Conservation (phyloP, 1,139 yeast genomes). For the Candida tunisiensis region DNA sequence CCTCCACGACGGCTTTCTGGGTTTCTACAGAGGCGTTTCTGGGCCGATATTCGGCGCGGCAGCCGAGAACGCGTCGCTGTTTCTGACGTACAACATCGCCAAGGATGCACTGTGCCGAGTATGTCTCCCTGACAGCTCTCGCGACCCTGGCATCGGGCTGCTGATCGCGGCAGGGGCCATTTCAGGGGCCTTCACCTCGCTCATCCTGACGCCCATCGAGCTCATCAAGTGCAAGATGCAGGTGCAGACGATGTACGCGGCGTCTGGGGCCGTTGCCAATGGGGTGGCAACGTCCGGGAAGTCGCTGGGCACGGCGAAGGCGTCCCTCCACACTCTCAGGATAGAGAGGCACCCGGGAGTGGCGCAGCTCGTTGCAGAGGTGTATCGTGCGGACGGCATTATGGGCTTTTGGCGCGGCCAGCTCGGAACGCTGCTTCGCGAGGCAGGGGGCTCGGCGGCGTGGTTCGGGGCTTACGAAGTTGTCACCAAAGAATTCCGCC, state of each 20-base stretch:
- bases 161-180: no score
- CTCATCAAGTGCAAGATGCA: conserved; percentile 78
- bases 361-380: conserved; percentile 25
- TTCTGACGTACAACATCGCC: conserved; percentile 40
- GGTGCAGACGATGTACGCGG: conserved; percentile 38
- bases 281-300: no score
- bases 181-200: conserved; percentile 73
- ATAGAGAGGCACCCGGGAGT: conserved; percentile 9
- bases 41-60: conserved; percentile 85
- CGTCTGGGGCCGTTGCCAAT: conserved; percentile 1
- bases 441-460: conserved; percentile 78
- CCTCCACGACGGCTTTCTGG: conserved; percentile 46
- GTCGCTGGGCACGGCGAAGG: no score
- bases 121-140: conserved; percentile 1
- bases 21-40: conserved; percentile 45
- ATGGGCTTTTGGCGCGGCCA: conserved; percentile 73
- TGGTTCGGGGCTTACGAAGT: conserved; percentile 88
- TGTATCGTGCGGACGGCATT: conserved; percentile 37
- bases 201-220: conserved; percentile 79
- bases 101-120: conserved; percentile 2
- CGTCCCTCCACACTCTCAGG: no score
- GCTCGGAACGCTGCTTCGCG: conserved; percentile 67
- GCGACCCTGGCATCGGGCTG: conserved; percentile 3
- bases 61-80: conserved; percentile 62
- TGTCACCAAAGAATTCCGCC: conserved; percentile 23